Evolutionary conservation across 768 basidiomycete genomes (phyloP), one percentile per base, ranked within the genome.

Genomic region (Cyclocybe cylindracea): DNA sequence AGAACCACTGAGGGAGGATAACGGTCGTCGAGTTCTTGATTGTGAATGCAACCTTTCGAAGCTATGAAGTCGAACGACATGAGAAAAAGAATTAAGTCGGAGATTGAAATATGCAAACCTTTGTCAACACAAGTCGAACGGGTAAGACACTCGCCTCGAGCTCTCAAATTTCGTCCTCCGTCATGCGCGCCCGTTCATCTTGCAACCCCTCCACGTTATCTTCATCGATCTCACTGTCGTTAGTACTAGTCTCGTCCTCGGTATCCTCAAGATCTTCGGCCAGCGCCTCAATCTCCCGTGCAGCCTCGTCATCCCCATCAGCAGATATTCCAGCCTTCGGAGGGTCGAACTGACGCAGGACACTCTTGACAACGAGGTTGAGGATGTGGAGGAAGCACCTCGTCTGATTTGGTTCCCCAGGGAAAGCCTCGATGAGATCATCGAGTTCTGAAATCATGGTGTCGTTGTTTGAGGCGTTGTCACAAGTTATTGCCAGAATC

Each of bases 321-420:
- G n/a, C n/a, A n/a, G n/a, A n/a, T n/a, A n/a, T n/a, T n/a, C n/a
- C n/a, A n/a, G n/a, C 44, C 36, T 51, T 44, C 2, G 55, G 58
- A 11, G 57, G 37, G 34, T 73, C 64, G 55, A 71, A 77, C 47
- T 61, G 53, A 0, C 46, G 9, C 0, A 75, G 14, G 0, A 72
- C 24, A 10, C 54, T 61, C 46, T 71, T 71, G 0, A 68, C 70
- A 2, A 70, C 58, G 0, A 77, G 60, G 38, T 71, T 74, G 13
- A 75, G 14, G 2, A 70, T 54, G 38, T 78, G 75, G 0, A 57
- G 50, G 46, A 78, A 74, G 59, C 76, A 78, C 0, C 59, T 40
- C 0, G 61, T 61, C 2, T 58, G 68, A 29, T 57, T 65, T 0
- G 46, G 37, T 13, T 35, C 18, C 2, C 70, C 68, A 2, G 45